Evolutionary conservation across 2,329 filamentous ascomycete genomes (phyloP).

Genomic region (Orbilia quercus): DNA sequence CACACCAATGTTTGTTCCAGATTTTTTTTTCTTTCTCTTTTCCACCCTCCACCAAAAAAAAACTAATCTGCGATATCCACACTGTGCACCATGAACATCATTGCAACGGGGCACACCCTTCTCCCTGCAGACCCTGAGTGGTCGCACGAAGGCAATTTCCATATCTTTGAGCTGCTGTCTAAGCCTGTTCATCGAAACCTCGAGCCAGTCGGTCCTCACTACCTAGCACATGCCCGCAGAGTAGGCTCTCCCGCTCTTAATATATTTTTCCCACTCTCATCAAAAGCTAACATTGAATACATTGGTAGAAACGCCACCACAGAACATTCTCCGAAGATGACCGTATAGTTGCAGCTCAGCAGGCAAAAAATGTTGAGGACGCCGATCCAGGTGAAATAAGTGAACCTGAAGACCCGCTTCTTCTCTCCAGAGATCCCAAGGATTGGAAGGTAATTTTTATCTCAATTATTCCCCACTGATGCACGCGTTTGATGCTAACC

Average conservation of each 20-base stretch:
- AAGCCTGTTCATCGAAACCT: constrained; percentile 69
- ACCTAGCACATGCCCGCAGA: constrained; percentile 94
- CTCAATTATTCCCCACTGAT: constrained; percentile 37
- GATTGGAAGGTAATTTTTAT: constrained; percentile 92
- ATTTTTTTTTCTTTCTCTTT: background rate
- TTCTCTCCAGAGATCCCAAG: constrained; percentile 93
- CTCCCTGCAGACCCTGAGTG: constrained; percentile 40
- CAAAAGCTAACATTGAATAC: constrained; percentile 2
- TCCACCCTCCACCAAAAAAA: background rate
- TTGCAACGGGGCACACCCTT: constrained; percentile 37
- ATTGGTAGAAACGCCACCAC: constrained; percentile 78
- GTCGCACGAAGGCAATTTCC: constrained; percentile 45
- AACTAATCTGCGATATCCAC: background rate
- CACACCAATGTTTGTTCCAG: too few relatives aligned
- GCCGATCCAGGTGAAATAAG: constrained; percentile 90
- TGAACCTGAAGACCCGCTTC: constrained; percentile 90
- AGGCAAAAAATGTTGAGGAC: constrained; percentile 93
- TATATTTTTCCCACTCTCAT: background rate
- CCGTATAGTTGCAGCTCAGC: constrained; percentile 93
- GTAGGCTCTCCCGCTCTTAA: constrained; percentile 65
- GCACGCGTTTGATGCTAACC: background rate
- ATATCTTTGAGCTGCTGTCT: constrained; percentile 42
- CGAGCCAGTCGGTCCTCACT: constrained; percentile 96
- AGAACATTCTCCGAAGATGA: constrained; percentile 99
- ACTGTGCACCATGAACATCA: constrained; percentile 38